Base-by-base conservation (phyloP, 495 filamentous ascomycete species). In the Hypoxylon fuscum region DNA sequence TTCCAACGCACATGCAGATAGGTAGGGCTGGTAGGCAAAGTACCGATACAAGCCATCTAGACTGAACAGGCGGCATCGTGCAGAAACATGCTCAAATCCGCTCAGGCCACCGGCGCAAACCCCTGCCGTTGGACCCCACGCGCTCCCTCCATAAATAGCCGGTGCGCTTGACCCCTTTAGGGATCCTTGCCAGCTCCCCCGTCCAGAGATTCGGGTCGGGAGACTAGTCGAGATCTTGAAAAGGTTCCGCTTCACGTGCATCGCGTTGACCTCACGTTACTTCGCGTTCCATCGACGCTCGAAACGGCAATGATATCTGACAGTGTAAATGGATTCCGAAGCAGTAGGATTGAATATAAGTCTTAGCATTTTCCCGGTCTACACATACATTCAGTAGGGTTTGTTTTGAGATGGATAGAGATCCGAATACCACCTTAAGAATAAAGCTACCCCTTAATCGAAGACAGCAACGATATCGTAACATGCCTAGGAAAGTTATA, bases 71-170 rank as follows among this genome's bases (percentile, higher is more conserved):
- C 22, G n/a, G 46, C 40, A 38, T 29, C 23, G n/a, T 35, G 54
- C 21, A 35, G 47, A 66, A 66, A 66, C 29, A 20, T 43, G 52
- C 63, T 66, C 63, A 66, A 66, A 66, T 11, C 63, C 40, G 51
- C 63, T 66, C 63, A 48, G 29, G 2, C 32, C 12, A 34, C 22
- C 40, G 47, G 21, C n/a, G 23, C 35, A 22, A 0, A 29, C 44
- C 56, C 62, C 44, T 66, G 51, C 44, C 40, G 6, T 14, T 18
- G 5, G 29, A 49, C 62, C 55, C 62, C 62, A 65, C 62, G 43
- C 25, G 35, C 11, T 34, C 21, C 37, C 55, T 55, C 50, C 62
- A 48, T 42, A 31, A 29, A 15, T 49, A 14, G 29, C 34, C 45
- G 31, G 35, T 17, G 6, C 21, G 20, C 29, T 45, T 59, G 27